phyloP scores from a whole-genome alignment of 2,329 filamentous ascomycete species.

The Calonectria pseudoreteaudii region DNA sequence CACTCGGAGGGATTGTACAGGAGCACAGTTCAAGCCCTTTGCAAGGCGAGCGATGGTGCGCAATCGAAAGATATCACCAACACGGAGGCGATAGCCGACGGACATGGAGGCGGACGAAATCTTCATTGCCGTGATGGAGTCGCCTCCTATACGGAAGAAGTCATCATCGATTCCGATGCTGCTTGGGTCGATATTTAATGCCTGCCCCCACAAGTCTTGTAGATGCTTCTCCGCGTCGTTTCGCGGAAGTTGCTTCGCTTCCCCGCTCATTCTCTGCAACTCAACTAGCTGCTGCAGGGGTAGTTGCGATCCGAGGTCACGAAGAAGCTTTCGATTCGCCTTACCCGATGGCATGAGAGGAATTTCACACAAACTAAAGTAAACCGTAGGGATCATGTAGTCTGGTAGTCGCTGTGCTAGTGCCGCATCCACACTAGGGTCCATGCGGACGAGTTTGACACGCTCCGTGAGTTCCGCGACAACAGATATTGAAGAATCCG shows the following conservation, averaged over 20 bases:
- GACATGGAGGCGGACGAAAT: slow-evolving; percentile 43
- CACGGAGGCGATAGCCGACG: slow-evolving; percentile 7
- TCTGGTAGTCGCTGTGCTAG: not conserved
- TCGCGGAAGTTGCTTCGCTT: slow-evolving; percentile 10
- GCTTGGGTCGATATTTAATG: slow-evolving; percentile 48
- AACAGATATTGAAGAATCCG: not conserved
- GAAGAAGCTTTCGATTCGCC: slow-evolving; percentile 23
- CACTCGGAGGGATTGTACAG: not conserved
- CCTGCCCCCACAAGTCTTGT: slow-evolving; percentile 50
- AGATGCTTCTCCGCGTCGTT: slow-evolving; percentile 36
- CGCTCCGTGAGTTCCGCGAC: not conserved
- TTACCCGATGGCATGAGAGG: slow-evolving; percentile 32
- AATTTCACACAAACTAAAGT: slow-evolving; percentile 17
- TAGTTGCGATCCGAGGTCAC: slow-evolving; percentile 17
- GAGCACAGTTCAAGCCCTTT: not conserved
- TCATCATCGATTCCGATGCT: slow-evolving; percentile 56
- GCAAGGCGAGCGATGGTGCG: not conserved
- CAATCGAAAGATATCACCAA: slow-evolving; percentile 23
- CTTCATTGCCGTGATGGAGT: slow-evolving; percentile 62
- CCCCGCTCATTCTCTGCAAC: not conserved
- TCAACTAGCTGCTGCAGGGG: slow-evolving; percentile 52
- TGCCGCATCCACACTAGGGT: not conserved
- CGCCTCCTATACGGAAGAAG: slow-evolving; percentile 62
- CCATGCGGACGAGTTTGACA: not conserved
- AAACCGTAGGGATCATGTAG: slow-evolving; percentile 11